Evolutionary conservation across 2,329 filamentous ascomycete genomes (phyloP).

Genomic region (Phoma herbarum): DNA sequence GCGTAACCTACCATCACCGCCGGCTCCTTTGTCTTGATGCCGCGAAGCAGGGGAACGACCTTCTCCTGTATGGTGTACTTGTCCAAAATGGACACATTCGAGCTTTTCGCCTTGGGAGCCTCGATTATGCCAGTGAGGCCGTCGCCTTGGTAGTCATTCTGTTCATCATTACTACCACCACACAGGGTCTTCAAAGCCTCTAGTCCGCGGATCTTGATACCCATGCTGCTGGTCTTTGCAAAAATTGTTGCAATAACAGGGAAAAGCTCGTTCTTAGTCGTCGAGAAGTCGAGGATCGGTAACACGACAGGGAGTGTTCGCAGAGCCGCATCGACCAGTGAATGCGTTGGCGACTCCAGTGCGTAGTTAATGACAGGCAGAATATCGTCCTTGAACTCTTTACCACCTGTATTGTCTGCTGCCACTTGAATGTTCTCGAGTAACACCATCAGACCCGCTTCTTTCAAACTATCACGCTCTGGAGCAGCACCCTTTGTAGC

Average conservation of each 20-base stretch:
- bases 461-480: slow-evolving; percentile 83
- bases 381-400: slow-evolving; percentile 96
- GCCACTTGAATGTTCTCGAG: slow-evolving; percentile 82
- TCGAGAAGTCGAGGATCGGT: slow-evolving; percentile 91
- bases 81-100: slow-evolving; percentile 82
- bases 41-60: slow-evolving; percentile 87
- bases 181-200: slow-evolving; percentile 92
- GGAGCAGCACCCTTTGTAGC: slow-evolving; percentile 56
- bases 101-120: slow-evolving; percentile 66
- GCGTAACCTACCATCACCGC: slow-evolving; percentile 76
- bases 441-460: slow-evolving; percentile 90
- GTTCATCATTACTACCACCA: slow-evolving; percentile 68
- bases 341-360: slow-evolving; percentile 87
- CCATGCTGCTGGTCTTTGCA: slow-evolving; percentile 88
- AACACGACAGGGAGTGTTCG: slow-evolving; percentile 81
- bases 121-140: slow-evolving; percentile 76
- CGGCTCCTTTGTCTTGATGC: slow-evolving; percentile 96
- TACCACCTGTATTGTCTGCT: slow-evolving; percentile 82
- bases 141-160: slow-evolving; percentile 61
- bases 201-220: slow-evolving; percentile 91
- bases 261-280: slow-evolving; percentile 96
- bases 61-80: slow-evolving; percentile 99
- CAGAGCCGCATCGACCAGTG: slow-evolving; percentile 85
- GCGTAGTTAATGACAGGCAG: slow-evolving; percentile 84
- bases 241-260: slow-evolving; percentile 91